Evolutionary conservation across 2,329 filamentous ascomycete genomes (phyloP).

Genomic region (Dothiorella sarmentorum): DNA sequence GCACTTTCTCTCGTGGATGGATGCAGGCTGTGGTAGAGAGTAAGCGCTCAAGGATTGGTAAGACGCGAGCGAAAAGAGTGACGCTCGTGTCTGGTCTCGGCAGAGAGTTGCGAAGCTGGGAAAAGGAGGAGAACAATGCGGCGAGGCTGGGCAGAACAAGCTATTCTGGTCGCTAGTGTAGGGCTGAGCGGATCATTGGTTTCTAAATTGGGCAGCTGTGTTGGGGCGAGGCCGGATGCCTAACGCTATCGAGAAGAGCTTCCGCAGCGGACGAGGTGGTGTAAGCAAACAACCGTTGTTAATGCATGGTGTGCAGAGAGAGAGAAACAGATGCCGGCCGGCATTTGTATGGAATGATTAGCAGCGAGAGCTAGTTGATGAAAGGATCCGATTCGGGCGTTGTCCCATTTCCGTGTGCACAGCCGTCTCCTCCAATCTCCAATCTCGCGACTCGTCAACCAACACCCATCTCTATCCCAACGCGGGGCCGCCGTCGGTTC

Average conservation of each 20-base stretch:
- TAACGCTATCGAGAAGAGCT: conserved; percentile 3
- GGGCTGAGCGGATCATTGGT: conserved; percentile 3
- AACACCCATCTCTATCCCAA: not conserved
- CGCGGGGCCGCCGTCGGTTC: not conserved
- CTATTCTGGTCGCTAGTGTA: conserved; percentile 9
- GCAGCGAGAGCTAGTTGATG: not conserved
- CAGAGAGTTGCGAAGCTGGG: not conserved
- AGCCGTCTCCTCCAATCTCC: conserved; percentile 13
- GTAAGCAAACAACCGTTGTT: not conserved
- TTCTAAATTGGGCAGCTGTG: not conserved
- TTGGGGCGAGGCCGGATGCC: not conserved
- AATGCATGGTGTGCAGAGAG: not conserved
- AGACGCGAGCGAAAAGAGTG: not conserved
- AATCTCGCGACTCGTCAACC: not conserved
- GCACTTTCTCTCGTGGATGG: not conserved
- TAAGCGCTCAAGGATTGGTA: not conserved
- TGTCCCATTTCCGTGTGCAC: not conserved
- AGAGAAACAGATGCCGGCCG: not conserved
- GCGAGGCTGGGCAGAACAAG: not conserved
- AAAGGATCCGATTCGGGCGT: not conserved
- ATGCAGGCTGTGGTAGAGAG: not conserved
- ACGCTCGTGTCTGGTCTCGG: not conserved
- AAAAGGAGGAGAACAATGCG: conserved; percentile 6
- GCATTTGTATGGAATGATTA: conserved; percentile 5
- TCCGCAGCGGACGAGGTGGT: not conserved